phyloP scores from a whole-genome alignment of 2,329 filamentous ascomycete species.

The Plenodomus tracheiphilus region DNA sequence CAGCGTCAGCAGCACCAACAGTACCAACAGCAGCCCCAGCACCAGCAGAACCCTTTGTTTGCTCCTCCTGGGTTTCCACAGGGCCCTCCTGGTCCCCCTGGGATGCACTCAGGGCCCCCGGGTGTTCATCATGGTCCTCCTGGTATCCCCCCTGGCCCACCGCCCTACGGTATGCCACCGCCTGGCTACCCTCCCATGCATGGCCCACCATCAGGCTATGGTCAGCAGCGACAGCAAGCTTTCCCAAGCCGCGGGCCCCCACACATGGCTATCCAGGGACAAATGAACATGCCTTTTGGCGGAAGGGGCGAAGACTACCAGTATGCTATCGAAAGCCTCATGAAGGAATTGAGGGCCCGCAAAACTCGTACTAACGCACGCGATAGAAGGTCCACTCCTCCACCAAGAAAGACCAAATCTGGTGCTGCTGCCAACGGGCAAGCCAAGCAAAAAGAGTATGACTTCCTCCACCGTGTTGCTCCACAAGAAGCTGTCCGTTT shows the following conservation, averaged over 20 bases:
- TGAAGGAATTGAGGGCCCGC: conserved; percentile 10
- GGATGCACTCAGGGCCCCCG: neutral
- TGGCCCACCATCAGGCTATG: conserved; percentile 3
- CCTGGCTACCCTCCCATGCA: conserved; percentile 1
- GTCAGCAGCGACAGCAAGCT: conserved; percentile 10
- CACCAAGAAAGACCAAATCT: conserved; percentile 16
- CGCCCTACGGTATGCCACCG: conserved; percentile 6
- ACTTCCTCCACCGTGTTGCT: conserved; percentile 12
- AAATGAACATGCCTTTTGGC: conserved; percentile 11
- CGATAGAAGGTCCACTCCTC: conserved; percentile 21
- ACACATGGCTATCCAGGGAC: conserved; percentile 15
- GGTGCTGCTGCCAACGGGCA: conserved; percentile 14
- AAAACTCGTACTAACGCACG: conserved; percentile 16
- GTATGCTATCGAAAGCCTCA: conserved; percentile 23
- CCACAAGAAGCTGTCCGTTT: conserved; percentile 1
- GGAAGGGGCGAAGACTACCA: conserved; percentile 21
- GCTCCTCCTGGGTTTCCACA: conserved; percentile 5
- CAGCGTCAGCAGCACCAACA: neutral
- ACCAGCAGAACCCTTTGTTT: conserved; percentile 11
- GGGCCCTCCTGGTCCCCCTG: conserved; percentile 4
- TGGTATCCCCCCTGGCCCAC: conserved; percentile 4
- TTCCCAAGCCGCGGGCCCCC: conserved; percentile 17
- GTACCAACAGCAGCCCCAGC: neutral
- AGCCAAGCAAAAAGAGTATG: conserved; percentile 23
- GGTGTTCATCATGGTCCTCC: neutral